Base-by-base conservation (phyloP, 2,329 filamentous ascomycete genomes). In the Colletotrichum limetticola region DNA sequence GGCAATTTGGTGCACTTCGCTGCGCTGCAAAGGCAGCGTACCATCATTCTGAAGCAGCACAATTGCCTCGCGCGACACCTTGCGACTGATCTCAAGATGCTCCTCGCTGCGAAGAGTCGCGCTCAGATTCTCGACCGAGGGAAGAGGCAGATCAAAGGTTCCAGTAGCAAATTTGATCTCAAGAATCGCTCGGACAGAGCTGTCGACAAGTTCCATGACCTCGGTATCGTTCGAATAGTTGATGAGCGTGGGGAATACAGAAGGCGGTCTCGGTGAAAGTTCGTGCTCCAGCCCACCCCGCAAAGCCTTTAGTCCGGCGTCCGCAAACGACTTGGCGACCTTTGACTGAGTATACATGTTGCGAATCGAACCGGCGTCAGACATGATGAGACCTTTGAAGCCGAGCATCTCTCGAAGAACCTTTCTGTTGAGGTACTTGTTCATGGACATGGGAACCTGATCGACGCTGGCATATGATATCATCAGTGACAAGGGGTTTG, bases 361-460 rank as follows among this genome's bases (percentile, higher is more conserved):
- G 3, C 74, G 55, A 37, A 82, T 76, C 7, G 77, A 78, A 14
- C 75, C 76, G 2, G 80, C 79, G 64, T 82, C 80, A 3, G 79
- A 81, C 77, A 82, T 81, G 70, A 82, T 76, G 12, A 82, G 70
- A 0, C 80, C 80, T 5, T 79, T 65, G 65, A 82, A 82, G 12
- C 79, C 80, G 4, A 82, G 67, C 16, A 77, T 79, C 2, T 73
- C 74, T 6, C 77, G 75, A 12, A 78, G 74, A 3, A 78, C 35
- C 6, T 79, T 76, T n/a, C 77, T 77, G 5, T 80, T 75, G 71
- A 82, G 77, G 64, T 80, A 78, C 62, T 77, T 76, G 71, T 82
- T 82, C 69, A 76, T 76, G 1, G 77, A 77, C 76, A 81, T 79
- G 6, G 80, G 81, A 1, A 81, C 74, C 3, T 78, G 75, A 59